phyloP scores from a whole-genome alignment of 2,329 filamentous ascomycete genomes.

The Emmonsiellopsis sp. region DNA sequence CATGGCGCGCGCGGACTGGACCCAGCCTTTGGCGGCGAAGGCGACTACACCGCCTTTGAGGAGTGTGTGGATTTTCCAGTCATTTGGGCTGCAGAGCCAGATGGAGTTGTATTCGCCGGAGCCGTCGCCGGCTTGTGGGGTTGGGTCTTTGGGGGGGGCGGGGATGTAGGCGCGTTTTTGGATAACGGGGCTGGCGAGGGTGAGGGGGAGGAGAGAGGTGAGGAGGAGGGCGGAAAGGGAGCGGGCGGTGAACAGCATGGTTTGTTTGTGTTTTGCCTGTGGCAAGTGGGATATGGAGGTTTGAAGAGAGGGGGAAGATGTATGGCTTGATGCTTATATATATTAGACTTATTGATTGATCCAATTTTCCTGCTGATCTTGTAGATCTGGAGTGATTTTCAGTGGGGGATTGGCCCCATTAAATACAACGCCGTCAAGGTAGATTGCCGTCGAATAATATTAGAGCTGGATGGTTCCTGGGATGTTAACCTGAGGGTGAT shows the following conservation, averaged over 20 bases:
- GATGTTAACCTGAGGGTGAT: too few relatives aligned
- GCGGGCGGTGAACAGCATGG: background rate
- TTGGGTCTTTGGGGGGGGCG: background rate
- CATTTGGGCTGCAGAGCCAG: background rate
- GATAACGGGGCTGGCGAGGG: background rate
- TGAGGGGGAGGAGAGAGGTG: background rate
- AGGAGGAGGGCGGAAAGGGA: background rate
- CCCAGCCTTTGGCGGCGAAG: background rate
- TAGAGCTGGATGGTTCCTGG: too few relatives aligned
- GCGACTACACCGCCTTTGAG: background rate
- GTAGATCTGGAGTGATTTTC: too few relatives aligned
- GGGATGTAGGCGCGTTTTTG: background rate
- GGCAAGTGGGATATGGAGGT: background rate
- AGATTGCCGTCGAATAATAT: too few relatives aligned
- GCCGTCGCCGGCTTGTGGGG: background rate
- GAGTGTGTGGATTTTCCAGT: background rate
- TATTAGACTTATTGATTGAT: too few relatives aligned
- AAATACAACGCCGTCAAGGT: too few relatives aligned
- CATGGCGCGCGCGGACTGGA: background rate
- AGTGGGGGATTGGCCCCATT: too few relatives aligned
- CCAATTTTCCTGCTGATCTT: too few relatives aligned
- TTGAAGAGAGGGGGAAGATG: background rate
- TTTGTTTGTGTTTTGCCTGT: background rate
- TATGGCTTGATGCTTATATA: background rate
- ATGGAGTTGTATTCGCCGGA: background rate